phyloP scores from a whole-genome alignment of 495 filamentous ascomycete species.

The Haplographium delicatum region DNA sequence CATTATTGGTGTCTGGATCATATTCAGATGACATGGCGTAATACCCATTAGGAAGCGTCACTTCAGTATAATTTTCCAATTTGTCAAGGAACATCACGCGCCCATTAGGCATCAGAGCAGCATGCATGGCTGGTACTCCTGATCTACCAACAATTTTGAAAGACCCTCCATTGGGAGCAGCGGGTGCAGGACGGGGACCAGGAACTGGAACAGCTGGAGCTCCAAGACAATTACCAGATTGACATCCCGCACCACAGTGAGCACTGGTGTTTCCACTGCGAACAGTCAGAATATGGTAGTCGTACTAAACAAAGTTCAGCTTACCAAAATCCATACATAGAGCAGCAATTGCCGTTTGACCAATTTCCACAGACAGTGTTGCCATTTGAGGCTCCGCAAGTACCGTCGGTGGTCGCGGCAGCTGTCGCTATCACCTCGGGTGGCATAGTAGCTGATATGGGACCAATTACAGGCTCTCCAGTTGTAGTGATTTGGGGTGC shows the following conservation, averaged over 20 bases:
- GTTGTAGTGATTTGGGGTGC: constrained; percentile 25
- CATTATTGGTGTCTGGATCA: constrained; percentile 44
- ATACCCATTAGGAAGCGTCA: constrained; percentile 47
- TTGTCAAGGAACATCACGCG: constrained; percentile 59
- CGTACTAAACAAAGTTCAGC: not conserved
- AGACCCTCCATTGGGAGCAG: constrained; percentile 33
- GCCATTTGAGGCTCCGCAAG: constrained; percentile 40
- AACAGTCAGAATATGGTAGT: not conserved
- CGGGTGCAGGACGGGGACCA: constrained; percentile 32
- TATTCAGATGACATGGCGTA: constrained; percentile 58
- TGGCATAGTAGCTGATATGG: constrained; percentile 17
- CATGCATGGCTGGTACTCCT: constrained; percentile 61
- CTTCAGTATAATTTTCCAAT: constrained; percentile 55
- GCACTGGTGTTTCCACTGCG: constrained; percentile 29
- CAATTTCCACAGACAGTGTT: constrained; percentile 44
- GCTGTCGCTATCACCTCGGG: constrained; percentile 26
- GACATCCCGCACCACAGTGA: constrained; percentile 37
- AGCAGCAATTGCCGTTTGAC: constrained; percentile 44
- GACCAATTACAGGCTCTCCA: constrained; percentile 32
- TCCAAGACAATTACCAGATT: constrained; percentile 32
- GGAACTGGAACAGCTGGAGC: constrained; percentile 29
- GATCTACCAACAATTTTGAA: constrained; percentile 47
- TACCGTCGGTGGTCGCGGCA: constrained; percentile 38
- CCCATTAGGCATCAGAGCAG: constrained; percentile 55
- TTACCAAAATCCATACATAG: constrained; percentile 39